Percentiles rank a stretch among this genome's conserved stretches.
phyloP scores from a whole-genome alignment of 345 rosid species.

The Citrus hindsii region DNA sequence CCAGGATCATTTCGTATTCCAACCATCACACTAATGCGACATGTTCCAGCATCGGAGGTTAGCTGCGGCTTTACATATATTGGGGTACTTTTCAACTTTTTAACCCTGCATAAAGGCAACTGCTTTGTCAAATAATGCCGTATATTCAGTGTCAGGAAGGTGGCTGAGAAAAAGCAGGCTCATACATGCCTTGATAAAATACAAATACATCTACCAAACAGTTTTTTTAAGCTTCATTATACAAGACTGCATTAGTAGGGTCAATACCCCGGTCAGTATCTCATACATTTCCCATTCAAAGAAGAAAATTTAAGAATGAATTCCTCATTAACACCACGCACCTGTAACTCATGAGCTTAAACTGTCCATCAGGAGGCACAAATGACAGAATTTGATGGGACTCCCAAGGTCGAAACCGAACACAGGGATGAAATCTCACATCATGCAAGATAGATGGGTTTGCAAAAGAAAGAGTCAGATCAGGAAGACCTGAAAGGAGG shows the following conservation, averaged over 20 bases:
- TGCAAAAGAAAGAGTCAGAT: constrained; percentile 79
- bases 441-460: constrained; percentile 81
- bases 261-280: background rate
- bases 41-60: constrained; percentile 68
- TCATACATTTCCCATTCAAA: background rate
- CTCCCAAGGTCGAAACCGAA: constrained; percentile 97
- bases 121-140: background rate
- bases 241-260: too few species aligned
- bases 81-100: constrained; percentile 78
- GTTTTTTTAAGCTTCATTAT: background rate
- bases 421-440: constrained; percentile 86
- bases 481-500: constrained; percentile 92
- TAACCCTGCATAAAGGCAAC: constrained; percentile 48
- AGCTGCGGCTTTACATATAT: constrained; percentile 89
- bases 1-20: constrained; percentile 86
- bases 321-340: constrained; percentile 19
- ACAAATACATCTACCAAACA: background rate
- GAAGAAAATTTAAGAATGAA: background rate
- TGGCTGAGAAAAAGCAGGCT: background rate
- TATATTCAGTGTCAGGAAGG: background rate
- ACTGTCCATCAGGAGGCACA: constrained; percentile 96
- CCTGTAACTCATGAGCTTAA: constrained; percentile 99
- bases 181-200: background rate
- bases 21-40: constrained; percentile 69
- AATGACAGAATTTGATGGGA: constrained; percentile 88